phyloP scores from a whole-genome alignment of 192 early-diverging fungal species.

The Backusella morwellensis region DNA sequence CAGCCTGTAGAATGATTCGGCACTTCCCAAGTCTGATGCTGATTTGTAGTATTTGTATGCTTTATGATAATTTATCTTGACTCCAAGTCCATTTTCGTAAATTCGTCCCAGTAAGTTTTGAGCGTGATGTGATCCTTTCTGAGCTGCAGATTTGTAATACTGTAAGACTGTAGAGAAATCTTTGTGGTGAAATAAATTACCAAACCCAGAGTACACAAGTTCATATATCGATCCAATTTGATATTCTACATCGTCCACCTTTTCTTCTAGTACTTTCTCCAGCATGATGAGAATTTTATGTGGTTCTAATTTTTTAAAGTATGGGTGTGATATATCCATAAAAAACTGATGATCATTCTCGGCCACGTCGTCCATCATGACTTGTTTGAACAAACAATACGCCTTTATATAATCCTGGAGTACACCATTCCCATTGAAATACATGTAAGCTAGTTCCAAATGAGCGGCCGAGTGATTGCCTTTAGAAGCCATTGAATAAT shows the following conservation, averaged over 20 bases:
- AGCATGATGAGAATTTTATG: background rate
- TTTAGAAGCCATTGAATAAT: background rate
- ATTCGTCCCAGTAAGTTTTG: background rate
- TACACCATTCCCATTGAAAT: background rate
- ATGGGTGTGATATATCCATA: background rate
- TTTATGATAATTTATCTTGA: background rate
- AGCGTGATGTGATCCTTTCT: background rate
- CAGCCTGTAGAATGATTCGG: background rate
- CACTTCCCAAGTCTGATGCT: background rate
- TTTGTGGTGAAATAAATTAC: background rate
- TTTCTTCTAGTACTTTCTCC: background rate
- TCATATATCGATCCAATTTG: background rate
- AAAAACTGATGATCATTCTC: background rate
- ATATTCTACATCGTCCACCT: background rate
- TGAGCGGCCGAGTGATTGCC: background rate
- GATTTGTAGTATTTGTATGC: background rate
- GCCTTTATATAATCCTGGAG: background rate
- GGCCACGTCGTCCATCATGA: background rate
- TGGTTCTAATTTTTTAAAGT: background rate
- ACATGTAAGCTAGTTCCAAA: background rate
- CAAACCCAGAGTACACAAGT: background rate
- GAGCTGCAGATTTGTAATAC: background rate
- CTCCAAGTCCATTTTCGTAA: background rate
- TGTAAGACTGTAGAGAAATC: background rate
- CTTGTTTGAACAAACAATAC: background rate